Conservation (phyloP, 2,329 filamentous ascomycete genomes). For the Sarocladium brachiariae region DNA sequence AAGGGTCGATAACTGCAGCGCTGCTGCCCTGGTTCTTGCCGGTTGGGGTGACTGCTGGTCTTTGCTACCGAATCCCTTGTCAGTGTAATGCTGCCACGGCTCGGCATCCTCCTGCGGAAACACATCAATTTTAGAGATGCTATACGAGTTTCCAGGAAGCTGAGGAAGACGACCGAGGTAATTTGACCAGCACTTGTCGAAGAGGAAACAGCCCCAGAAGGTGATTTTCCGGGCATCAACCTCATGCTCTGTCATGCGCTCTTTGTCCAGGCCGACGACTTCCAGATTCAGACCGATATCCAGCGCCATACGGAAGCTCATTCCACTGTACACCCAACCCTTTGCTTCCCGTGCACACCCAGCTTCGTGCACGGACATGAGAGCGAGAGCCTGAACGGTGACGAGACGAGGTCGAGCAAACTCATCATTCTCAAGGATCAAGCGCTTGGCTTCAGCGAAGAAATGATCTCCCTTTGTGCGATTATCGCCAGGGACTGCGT, state of each 20-base stretch:
- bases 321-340: constrained; percentile 97
- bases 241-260: constrained; percentile 67
- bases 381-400: constrained; percentile 84
- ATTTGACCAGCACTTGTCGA: constrained; percentile 98
- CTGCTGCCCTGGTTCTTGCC: constrained; percentile 73
- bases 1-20: constrained; percentile 72
- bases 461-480: constrained; percentile 92
- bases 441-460: constrained; percentile 83
- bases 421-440: constrained; percentile 87
- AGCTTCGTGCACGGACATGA: constrained; percentile 95
- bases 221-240: constrained; percentile 85
- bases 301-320: constrained; percentile 96
- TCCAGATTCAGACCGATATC: constrained; percentile 90
- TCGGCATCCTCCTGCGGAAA: constrained; percentile 84
- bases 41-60: constrained; percentile 69
- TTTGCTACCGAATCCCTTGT: constrained; percentile 54
- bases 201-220: constrained; percentile 97
- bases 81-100: constrained; percentile 82
- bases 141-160: constrained; percentile 70
- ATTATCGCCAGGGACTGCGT: constrained; percentile 63
- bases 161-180: constrained; percentile 90
- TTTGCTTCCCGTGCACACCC: constrained; percentile 91
- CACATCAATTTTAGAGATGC: constrained; percentile 82
- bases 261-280: constrained; percentile 56
- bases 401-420: constrained; percentile 83